phyloP scores from a whole-genome alignment of 2,329 filamentous ascomycete genomes.

The Seiridium unicorne region DNA sequence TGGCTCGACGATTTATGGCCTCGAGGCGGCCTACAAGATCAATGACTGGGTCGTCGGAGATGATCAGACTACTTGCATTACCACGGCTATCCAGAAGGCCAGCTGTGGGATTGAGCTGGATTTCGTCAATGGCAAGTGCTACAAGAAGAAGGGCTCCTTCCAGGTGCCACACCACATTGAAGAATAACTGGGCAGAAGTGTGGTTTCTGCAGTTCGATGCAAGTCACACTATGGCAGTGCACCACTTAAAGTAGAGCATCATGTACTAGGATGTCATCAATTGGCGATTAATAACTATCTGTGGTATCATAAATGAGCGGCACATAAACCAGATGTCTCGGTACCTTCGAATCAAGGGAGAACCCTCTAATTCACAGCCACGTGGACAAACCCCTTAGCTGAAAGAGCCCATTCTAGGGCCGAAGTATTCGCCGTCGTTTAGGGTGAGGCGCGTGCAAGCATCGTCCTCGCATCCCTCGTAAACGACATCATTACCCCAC shows the following conservation, averaged over 20 bases:
- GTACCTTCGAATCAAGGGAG: background rate
- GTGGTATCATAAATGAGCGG: background rate
- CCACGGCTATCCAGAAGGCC: background rate
- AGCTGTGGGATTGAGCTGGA: background rate
- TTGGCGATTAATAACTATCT: background rate
- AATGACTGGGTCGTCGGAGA: background rate
- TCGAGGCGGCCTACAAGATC: background rate
- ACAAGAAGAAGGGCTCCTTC: background rate
- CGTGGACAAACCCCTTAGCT: background rate
- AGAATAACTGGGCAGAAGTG: background rate
- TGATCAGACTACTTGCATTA: background rate
- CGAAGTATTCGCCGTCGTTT: slow-evolving; percentile 26
- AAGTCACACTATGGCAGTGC: too few relatives aligned
- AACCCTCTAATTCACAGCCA: background rate
- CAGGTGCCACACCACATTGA: background rate
- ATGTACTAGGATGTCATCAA: background rate
- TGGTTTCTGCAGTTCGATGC: too few relatives aligned
- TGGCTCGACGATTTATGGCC: background rate
- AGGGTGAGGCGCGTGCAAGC: slow-evolving; percentile 36
- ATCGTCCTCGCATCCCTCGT: slow-evolving; percentile 39
- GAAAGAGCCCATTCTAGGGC: slow-evolving; percentile 17
- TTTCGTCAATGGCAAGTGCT: background rate
- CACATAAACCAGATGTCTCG: background rate
- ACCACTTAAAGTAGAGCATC: background rate
- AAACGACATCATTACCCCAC: slow-evolving; percentile 43